Conservation (phyloP, 768 basidiomycete genomes). For the Kwoniella europaea region DNA sequence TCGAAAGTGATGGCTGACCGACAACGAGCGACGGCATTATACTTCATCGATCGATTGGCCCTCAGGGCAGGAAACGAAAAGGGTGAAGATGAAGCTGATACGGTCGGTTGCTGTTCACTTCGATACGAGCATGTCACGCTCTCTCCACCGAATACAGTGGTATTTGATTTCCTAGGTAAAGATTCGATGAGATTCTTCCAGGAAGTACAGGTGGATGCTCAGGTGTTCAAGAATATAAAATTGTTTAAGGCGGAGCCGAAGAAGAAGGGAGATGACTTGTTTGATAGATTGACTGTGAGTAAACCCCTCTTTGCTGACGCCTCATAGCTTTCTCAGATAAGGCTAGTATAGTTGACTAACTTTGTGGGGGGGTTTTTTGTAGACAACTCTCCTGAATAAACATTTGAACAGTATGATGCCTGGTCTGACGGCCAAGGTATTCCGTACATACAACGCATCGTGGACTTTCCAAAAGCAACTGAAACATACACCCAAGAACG, state of each 20-base stretch:
- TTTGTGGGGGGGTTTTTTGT: slow-evolving; percentile 82
- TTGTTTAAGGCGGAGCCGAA: slow-evolving; percentile 92
- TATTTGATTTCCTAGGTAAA: slow-evolving; percentile 98
- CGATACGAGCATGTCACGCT: slow-evolving; percentile 96
- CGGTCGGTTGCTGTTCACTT: slow-evolving; percentile 96
- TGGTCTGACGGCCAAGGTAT: slow-evolving; percentile 96
- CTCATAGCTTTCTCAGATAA: slow-evolving; percentile 65
- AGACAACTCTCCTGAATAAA: slow-evolving; percentile 87
- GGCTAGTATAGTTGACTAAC: slow-evolving; percentile 77
- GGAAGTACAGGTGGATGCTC: slow-evolving; percentile 81
- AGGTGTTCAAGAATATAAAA: slow-evolving; percentile 97
- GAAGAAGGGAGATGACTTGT: slow-evolving; percentile 81
- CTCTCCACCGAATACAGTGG: slow-evolving; percentile 80
- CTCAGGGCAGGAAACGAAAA: slow-evolving; percentile 99
- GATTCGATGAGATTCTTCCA: slow-evolving; percentile 94
- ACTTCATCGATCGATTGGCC: slow-evolving; percentile 95
- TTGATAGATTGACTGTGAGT: slow-evolving; percentile 91
- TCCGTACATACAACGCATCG: slow-evolving; percentile 99
- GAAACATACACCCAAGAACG: slow-evolving; percentile 72
- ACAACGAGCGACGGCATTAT: slow-evolving; percentile 98
- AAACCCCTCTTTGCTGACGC: no score
- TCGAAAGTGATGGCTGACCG: slow-evolving; percentile 92
- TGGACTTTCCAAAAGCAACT: slow-evolving; percentile 91
- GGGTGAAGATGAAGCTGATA: slow-evolving; percentile 98
- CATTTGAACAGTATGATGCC: slow-evolving; percentile 94